Evolutionary conservation across 192 early-diverging fungal species (phyloP), one percentile per base, ranked within the genome.

Genomic region (Coemansia sp.): DNA sequence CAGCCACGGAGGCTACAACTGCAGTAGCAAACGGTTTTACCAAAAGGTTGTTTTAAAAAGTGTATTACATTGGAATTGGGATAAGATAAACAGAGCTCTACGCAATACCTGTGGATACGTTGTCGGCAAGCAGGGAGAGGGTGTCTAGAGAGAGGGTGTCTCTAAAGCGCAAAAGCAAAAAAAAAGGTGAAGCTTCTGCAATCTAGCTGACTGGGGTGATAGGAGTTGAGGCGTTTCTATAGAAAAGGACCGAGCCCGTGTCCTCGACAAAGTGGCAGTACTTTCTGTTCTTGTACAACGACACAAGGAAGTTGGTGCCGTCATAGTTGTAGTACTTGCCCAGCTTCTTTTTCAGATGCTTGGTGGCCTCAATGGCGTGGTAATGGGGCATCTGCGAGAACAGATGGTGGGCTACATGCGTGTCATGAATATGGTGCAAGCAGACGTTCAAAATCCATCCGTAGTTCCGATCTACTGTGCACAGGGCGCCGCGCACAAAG

Each of bases 321-420:
- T 96, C 93, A 31, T 72, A 85, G 23, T 86, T 53, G 69, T 98
- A 98, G 74, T 92, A 87, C 55, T 86, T 76, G 26, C 93, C 94
- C 34, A 96, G 78, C 53, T 88, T 82, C 83, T 89, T 86, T 79
- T 90, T 89, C 48, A 97, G 71, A 54, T 89, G 86, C 32, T 62
- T 62, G 22, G 96, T 98, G 3, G 96, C 96, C 74, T 94, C 92
- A 58, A 83, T 67, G 1, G 89, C 96, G 68, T 98, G 84, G 83
- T 98, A 98, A 83, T 94, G 93, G 10, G 96, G 96, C 94, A 98
- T 98, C n/a, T 87, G 92, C 9, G 91, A 92, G 84, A 97, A 98
- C 62, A 95, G 74, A 70, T 98, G 96, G 74, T 98, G 96, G 7
- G 90, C 94, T 21, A 98, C 94, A 69, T 98, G 94, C 3, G 93